Base-by-base conservation (phyloP, 192 early-diverging fungal genomes). In the Backusella psychrophila region DNA sequence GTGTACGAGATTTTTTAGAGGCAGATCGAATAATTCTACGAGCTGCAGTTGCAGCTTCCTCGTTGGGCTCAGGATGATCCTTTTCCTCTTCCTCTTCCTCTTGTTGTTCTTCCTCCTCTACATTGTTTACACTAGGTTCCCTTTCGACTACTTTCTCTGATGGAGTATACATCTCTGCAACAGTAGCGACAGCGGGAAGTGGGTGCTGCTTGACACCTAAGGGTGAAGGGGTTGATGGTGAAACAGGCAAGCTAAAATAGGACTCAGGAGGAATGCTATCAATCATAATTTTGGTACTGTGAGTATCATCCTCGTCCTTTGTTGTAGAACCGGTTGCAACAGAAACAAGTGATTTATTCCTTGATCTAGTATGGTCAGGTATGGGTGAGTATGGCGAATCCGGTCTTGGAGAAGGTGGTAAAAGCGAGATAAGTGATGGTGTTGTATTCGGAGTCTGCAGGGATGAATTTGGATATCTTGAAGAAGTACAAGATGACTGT, bases 1-100 rank as follows among this genome's bases (percentile, higher is more conserved):
- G 74, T 67, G 74, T 75, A 21, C 63, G 56, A 42, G 65, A 66
- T n/a, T 75, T 75, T n/a, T 42, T 66, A 33, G 74, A 75, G 34
- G 74, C 74, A 67, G 74, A 67, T 38, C 74, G 74, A 66, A 75
- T 75, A 26, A 75, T 35, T n/a, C 74, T 38, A n/a, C 74, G 74
- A 44, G 74, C 74, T 46, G 74, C 74, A 65, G 35, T 34, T 26
- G 53, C 72, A 41, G 72, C 72, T 39, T 69, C 68, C 36, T 69
- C 68, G 23, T 52, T 65, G 23, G 29, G n/a, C 39, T 74, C 23
- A 8, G 33, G 23, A 23, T 38, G 23, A 66, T 12, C 23, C 14
- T 23, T 35, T 31, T 71, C 70, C 15, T 31, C 72, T n/a, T 56
- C 21, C 2, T 73, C 72, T 12, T 38, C 70, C 4, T 72, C 70